These are phyloP conservation scores for Diaporthe sp. DNA, from an alignment of 2,329 filamentous ascomycete genomes.

Conservation along the genomic window DNA sequence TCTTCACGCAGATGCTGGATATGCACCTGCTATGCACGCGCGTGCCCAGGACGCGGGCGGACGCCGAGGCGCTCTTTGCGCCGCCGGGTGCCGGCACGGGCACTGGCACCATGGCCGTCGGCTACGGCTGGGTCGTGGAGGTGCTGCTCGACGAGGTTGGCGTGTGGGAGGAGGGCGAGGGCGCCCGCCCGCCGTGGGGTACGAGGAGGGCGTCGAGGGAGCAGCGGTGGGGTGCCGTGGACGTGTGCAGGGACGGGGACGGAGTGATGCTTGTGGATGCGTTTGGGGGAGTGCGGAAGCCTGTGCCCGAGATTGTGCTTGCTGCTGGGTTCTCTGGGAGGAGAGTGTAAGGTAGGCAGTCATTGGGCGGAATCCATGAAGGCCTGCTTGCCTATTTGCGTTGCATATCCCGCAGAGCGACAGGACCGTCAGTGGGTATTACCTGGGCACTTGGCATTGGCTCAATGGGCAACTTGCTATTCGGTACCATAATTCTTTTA, in stretches of 20 bases:
- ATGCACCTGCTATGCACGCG: slow-evolving; percentile 65
- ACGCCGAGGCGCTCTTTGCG: slow-evolving; percentile 53
- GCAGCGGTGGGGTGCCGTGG: slow-evolving; percentile 66
- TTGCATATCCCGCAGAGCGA: background rate
- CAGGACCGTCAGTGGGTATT: background rate
- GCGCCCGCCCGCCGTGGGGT: slow-evolving; percentile 34
- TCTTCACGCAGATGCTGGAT: slow-evolving; percentile 67
- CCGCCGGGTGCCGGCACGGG: slow-evolving; percentile 17
- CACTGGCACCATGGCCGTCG: slow-evolving; percentile 37
- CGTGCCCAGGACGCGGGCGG: slow-evolving; percentile 54
- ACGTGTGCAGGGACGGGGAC: slow-evolving; percentile 48
- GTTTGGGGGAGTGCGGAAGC: slow-evolving; percentile 44
- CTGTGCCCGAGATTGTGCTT: slow-evolving; percentile 27
- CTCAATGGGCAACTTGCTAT: background rate
- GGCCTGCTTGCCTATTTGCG: background rate
- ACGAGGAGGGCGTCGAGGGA: slow-evolving; percentile 57
- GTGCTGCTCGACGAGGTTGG: slow-evolving; percentile 65
- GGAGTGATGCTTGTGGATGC: slow-evolving; percentile 55
- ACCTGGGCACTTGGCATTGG: background rate
- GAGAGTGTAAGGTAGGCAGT: slow-evolving; percentile 15
- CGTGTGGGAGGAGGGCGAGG: slow-evolving; percentile 55
- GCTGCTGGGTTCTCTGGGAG: slow-evolving; percentile 35
- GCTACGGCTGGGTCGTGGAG: slow-evolving; percentile 61
- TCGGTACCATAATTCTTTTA: background rate
- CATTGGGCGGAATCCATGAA: background rate